A percentile compares a stretch with the other conserved stretches of the same genome.
Conservation (phyloP, 202 grass and related monocot species). For the Schoenoplectus tabernaemontani region DNA sequence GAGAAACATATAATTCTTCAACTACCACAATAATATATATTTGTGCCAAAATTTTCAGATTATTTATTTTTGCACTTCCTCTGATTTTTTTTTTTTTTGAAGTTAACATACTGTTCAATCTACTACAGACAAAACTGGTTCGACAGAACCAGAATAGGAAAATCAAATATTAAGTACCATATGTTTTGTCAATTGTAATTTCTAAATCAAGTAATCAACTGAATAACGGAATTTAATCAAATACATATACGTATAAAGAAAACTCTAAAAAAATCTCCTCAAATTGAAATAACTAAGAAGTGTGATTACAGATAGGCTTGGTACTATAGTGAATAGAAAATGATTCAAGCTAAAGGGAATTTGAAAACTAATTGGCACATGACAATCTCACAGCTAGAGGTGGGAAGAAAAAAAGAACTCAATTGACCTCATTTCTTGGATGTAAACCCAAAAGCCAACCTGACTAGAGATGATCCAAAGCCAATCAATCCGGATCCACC, state of each 20-base stretch:
- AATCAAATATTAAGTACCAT: neutral
- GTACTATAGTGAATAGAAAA: neutral
- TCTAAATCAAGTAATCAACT: neutral
- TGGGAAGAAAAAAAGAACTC: neutral
- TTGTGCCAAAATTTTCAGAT: neutral
- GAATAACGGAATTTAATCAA: neutral
- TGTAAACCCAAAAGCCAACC: neutral
- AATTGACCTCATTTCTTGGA: neutral
- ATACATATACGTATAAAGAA: neutral
- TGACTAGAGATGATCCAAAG: neutral
- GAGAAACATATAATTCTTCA: neutral
- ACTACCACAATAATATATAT: neutral
- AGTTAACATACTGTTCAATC: neutral
- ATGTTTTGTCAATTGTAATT: neutral
- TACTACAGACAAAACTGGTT: neutral
- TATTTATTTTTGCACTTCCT: neutral
- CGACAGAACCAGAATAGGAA: neutral
- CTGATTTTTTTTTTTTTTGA: neutral
- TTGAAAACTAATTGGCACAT: neutral
- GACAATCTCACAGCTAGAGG: neutral
- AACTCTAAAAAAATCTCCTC: neutral
- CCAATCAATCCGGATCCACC: neutral
- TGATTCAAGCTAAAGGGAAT: neutral
- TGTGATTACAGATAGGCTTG: neutral
- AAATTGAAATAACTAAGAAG: neutral